Percentiles rank a stretch among this genome's conserved stretches.
Conservation (phyloP, 306 rosid species). For the Pueraria montana region DNA sequence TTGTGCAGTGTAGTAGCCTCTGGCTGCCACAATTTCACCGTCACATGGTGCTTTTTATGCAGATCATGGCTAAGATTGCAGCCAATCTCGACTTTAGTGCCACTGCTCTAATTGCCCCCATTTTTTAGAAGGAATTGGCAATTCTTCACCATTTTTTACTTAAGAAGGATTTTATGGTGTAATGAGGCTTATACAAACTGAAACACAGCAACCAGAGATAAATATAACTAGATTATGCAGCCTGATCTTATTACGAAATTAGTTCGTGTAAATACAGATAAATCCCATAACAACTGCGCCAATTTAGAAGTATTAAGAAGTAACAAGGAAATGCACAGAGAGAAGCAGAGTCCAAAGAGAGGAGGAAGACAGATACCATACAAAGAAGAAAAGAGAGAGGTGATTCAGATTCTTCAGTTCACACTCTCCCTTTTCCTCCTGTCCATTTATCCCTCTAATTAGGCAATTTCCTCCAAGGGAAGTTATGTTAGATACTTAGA, state of each 20-base stretch:
- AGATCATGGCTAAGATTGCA: neutral
- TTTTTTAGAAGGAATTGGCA: neutral
- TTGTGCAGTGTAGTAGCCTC: neutral
- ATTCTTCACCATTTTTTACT: neutral
- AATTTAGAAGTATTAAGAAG: neutral
- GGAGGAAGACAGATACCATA: neutral
- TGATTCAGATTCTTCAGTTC: constrained; percentile 9
- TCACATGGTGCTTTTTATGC: neutral
- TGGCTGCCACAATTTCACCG: neutral
- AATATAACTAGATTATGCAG: neutral
- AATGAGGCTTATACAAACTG: neutral
- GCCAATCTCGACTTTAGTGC: neutral
- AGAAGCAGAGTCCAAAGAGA: constrained; percentile 2
- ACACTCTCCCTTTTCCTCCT: neutral
- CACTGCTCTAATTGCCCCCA: neutral
- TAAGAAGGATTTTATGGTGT: neutral
- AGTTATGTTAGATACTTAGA: neutral
- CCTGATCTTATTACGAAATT: constrained; percentile 1
- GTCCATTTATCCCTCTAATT: constrained; percentile 25
- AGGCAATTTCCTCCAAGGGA: constrained; percentile 8
- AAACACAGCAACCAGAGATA: neutral
- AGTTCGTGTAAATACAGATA: neutral
- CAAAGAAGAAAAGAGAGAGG: neutral
- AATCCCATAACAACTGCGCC: neutral
- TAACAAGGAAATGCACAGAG: neutral